Conservation (phyloP, 768 basidiomycete genomes). For the Lentinula aciculospora region DNA sequence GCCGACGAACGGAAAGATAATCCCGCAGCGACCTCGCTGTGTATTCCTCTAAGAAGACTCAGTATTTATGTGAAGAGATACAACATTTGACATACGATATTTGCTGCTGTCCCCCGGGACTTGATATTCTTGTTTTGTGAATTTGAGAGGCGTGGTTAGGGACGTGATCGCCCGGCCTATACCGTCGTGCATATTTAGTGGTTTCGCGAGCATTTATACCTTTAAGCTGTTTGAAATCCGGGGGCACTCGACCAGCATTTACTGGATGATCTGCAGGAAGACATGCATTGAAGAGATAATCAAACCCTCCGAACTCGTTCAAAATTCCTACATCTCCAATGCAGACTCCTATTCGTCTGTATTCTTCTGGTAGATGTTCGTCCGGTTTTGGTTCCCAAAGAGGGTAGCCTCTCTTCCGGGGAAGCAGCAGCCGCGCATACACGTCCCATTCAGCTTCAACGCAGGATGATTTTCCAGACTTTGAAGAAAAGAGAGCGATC, state of each 20-base stretch:
- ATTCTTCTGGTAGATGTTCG: conserved; percentile 15
- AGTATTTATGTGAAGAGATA: too few species aligned
- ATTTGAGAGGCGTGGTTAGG: neutral
- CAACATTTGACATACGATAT: neutral
- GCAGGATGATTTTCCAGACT: neutral
- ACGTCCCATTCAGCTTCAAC: conserved; percentile 8
- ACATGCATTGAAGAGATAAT: conserved; percentile 33
- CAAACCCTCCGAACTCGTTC: conserved; percentile 26
- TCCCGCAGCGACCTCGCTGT: conserved; percentile 1
- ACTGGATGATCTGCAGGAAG: conserved; percentile 23
- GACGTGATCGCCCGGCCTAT: neutral
- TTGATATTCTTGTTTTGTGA: neutral
- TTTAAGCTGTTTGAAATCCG: conserved; percentile 15
- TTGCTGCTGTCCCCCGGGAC: neutral
- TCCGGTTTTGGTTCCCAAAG: conserved; percentile 29
- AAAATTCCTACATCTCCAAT: conserved; percentile 37
- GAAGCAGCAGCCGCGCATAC: conserved; percentile 17
- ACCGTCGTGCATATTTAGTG: neutral
- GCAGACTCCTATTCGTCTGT: conserved; percentile 21
- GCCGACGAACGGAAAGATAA: conserved; percentile 13
- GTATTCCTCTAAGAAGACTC: neutral
- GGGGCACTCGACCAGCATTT: conserved; percentile 23
- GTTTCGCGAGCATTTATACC: neutral
- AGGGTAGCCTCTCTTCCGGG: conserved; percentile 25
- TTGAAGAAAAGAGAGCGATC: neutral